Percentiles rank a stretch among this genome's conserved stretches.
Evolutionary conservation across 2,329 filamentous ascomycete species (phyloP).

Genomic region (Arthrocladium fulminans): DNA sequence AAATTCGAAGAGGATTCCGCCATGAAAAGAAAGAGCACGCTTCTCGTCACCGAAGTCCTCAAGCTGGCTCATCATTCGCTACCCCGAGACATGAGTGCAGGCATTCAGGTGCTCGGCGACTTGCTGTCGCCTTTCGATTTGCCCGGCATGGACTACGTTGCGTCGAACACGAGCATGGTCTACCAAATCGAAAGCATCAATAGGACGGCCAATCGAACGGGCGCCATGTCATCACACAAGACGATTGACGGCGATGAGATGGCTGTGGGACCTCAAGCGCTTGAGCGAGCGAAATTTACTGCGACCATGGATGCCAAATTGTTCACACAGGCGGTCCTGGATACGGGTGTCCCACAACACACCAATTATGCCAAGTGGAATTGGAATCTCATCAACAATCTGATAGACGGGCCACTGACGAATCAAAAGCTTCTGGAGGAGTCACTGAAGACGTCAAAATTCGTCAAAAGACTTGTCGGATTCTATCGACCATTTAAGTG

Average conservation of each 20-base stretch:
- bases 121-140: slow-evolving; percentile 68
- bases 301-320: slow-evolving; percentile 55
- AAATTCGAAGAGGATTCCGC: slow-evolving; percentile 41
- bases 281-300: slow-evolving; percentile 49
- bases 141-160: slow-evolving; percentile 62
- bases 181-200: slow-evolving; percentile 98
- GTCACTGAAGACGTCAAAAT: slow-evolving; percentile 88
- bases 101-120: slow-evolving; percentile 79
- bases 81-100: slow-evolving; percentile 70
- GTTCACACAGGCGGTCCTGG: slow-evolving; percentile 52
- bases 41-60: slow-evolving; percentile 83
- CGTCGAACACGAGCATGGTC: slow-evolving; percentile 77
- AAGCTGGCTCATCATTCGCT: slow-evolving; percentile 81
- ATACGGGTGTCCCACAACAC: slow-evolving; percentile 78
- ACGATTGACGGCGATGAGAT: slow-evolving; percentile 31
- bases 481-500: slow-evolving; percentile 98
- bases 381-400: slow-evolving; percentile 82
- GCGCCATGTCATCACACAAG: slow-evolving; percentile 31
- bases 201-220: slow-evolving; percentile 70
- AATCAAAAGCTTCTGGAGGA: slow-evolving; percentile 89
- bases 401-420: slow-evolving; percentile 86
- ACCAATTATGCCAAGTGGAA: slow-evolving; percentile 95
- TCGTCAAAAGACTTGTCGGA: slow-evolving; percentile 85
- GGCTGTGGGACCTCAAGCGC: slow-evolving; percentile 26
- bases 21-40: slow-evolving; percentile 77